Percentiles rank a stretch among this genome's conserved stretches.
phyloP scores from a whole-genome alignment of 805 yeast genomes.

The Barnettozyma californica region DNA sequence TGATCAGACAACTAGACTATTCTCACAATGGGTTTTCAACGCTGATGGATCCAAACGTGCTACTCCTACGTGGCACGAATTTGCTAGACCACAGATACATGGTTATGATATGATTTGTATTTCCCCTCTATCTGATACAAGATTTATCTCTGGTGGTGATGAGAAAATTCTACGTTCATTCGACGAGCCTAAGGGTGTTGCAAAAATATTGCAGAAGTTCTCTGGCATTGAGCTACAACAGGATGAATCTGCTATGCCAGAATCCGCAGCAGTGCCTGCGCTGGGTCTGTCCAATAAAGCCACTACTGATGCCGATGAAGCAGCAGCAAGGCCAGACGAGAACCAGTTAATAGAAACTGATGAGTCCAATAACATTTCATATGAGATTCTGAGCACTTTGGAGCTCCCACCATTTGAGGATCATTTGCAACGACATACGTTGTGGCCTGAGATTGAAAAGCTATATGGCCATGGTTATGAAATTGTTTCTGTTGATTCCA shows the following conservation, averaged over 20 bases:
- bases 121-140: constrained; percentile 50
- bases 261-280: constrained; percentile 86
- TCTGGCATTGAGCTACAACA: constrained; percentile 39
- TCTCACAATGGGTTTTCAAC: constrained; percentile 52
- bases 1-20: constrained; percentile 90
- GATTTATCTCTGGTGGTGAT: constrained; percentile 91
- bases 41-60: constrained; percentile 28
- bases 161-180: constrained; percentile 89
- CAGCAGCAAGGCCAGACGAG: constrained; percentile 22
- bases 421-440: constrained; percentile 81
- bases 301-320: constrained; percentile 39
- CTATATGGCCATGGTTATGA: constrained; percentile 98
- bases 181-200: constrained; percentile 79
- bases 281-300: constrained; percentile 92
- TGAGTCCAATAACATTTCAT: constrained; percentile 35
- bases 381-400: constrained; percentile 42
- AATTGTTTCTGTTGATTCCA: constrained; percentile 69
- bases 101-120: constrained; percentile 94
- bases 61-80: constrained; percentile 69
- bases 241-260: constrained; percentile 47
- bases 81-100: constrained; percentile 96
- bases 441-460: constrained; percentile 95
- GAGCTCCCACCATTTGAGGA: constrained; percentile 79
- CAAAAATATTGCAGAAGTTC: constrained; percentile 49
- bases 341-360: constrained; percentile 28